Conservation (phyloP, 257 asterid species). For the Fraxinus pennsylvanica region DNA sequence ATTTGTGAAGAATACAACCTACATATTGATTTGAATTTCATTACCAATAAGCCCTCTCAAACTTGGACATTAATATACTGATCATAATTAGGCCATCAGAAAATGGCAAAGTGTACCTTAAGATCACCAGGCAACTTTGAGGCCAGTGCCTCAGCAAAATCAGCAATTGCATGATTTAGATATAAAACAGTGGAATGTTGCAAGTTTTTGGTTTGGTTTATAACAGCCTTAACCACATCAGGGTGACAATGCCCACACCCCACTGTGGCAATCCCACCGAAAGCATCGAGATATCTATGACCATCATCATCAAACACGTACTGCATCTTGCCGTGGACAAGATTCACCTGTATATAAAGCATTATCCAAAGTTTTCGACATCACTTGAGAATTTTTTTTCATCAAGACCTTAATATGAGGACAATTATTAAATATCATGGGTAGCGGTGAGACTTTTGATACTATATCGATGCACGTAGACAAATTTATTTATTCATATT, state of each 20-base stretch:
- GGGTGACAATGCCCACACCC: slow-evolving; percentile 87
- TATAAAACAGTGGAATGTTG: slow-evolving; percentile 71
- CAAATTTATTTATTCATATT: not conserved
- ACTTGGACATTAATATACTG: not conserved
- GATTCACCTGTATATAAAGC: slow-evolving; percentile 45
- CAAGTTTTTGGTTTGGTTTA: slow-evolving; percentile 48
- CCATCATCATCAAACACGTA: slow-evolving; percentile 71
- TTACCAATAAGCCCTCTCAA: not conserved
- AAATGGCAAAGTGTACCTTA: slow-evolving; percentile 38
- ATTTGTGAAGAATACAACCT: slow-evolving; percentile 78
- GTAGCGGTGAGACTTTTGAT: not conserved
- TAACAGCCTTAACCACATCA: slow-evolving; percentile 64
- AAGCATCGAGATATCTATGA: slow-evolving; percentile 62
- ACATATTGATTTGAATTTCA: slow-evolving; percentile 2
- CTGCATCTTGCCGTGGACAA: slow-evolving; percentile 79
- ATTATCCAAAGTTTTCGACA: not conserved
- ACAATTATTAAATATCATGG: no score
- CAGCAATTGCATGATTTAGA: slow-evolving; percentile 63
- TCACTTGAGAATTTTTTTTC: not conserved
- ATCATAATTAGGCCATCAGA: not conserved
- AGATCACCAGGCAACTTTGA: slow-evolving; percentile 73
- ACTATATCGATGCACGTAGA: not conserved
- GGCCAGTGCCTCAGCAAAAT: slow-evolving; percentile 76
- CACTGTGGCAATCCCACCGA: slow-evolving; percentile 79
- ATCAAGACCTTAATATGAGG: not conserved